Conservation (phyloP, 768 basidiomycete species). For the Termitomyces sp. region DNA sequence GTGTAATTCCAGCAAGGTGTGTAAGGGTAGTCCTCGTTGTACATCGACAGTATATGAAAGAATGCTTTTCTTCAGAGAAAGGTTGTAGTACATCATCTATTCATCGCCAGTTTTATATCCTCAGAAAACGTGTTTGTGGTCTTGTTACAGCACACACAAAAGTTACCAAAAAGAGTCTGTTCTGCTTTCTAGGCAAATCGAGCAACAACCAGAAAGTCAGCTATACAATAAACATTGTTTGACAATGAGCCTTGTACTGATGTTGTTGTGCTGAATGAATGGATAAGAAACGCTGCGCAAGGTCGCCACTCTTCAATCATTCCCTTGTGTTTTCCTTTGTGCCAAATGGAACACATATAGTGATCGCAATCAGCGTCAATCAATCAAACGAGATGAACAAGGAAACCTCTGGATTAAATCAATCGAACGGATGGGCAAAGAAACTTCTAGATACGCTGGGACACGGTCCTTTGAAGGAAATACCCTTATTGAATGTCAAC, state of each 20-base stretch:
- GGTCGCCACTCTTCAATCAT: not conserved
- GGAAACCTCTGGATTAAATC: not conserved
- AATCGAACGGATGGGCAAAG: not conserved
- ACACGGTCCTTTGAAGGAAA: not conserved
- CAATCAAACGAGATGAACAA: not conserved
- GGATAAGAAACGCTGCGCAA: not conserved
- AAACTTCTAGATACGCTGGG: not conserved
- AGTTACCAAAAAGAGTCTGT: not conserved
- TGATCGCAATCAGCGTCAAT: not conserved
- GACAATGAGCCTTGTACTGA: not conserved
- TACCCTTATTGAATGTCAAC: not conserved
- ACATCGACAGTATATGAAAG: not conserved
- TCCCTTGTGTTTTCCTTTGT: not conserved
- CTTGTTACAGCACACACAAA: not conserved
- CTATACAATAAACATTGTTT: not conserved
- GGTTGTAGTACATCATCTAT: not conserved
- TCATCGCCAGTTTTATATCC: not conserved
- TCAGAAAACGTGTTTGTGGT: not conserved
- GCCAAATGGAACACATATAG: not conserved
- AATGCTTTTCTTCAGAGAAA: not conserved
- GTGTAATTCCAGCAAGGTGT: not conserved
- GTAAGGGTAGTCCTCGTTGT: not conserved
- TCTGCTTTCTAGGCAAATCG: not conserved
- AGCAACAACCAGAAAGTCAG: not conserved
- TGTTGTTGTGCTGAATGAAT: not conserved